phyloP scores from a whole-genome alignment of 2,329 filamentous ascomycete species.

The Fusarium incarnatum region DNA sequence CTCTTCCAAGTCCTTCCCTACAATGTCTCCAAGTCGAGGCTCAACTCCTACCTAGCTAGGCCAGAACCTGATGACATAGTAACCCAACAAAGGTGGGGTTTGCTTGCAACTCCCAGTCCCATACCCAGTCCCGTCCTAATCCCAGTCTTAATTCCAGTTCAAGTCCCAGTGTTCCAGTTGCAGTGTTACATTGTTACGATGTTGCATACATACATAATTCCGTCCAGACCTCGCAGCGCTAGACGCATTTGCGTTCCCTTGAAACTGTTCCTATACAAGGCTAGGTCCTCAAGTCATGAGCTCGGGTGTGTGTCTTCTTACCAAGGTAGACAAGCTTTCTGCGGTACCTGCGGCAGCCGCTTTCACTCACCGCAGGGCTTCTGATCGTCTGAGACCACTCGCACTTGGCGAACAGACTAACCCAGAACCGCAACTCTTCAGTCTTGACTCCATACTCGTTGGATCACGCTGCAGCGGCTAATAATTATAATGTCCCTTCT shows the following conservation, averaged over 20 bases:
- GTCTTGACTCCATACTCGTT: not conserved
- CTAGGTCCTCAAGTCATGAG: not conserved
- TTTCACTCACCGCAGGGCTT: not conserved
- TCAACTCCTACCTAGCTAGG: conserved; percentile 4
- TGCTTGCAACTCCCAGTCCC: conserved; percentile 5
- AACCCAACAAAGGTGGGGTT: not conserved
- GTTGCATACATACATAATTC: not conserved
- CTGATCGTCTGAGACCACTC: not conserved
- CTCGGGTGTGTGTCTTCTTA: not conserved
- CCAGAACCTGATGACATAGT: not conserved
- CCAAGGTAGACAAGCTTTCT: not conserved
- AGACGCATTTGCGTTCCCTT: not conserved
- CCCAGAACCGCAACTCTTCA: not conserved
- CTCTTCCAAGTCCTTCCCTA: not conserved
- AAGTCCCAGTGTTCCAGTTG: not conserved
- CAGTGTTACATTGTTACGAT: conserved; percentile 4
- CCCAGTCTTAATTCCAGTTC: not conserved
- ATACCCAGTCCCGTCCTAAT: not conserved
- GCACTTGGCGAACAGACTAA: not conserved
- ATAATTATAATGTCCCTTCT: not conserved
- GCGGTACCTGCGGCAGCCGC: conserved; percentile 15
- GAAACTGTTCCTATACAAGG: not conserved
- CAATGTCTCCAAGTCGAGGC: conserved; percentile 6
- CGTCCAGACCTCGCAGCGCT: not conserved
- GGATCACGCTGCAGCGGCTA: not conserved